Base-by-base conservation (phyloP, 2,329 filamentous ascomycete species). In the Parascedosporium putredinis region DNA sequence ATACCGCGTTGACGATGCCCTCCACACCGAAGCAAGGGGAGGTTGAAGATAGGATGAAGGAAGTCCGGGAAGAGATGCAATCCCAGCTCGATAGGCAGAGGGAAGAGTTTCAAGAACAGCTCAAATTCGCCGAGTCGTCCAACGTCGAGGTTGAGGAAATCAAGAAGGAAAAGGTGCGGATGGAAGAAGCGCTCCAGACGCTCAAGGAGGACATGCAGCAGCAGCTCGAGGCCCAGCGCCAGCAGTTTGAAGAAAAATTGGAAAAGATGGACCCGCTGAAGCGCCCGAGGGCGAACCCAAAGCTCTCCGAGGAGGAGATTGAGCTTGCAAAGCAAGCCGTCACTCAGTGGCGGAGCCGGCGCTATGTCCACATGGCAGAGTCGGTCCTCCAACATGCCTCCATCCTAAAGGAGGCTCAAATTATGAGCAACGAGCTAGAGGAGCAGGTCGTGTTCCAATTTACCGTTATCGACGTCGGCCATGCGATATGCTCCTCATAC, bases 361-460 rank as follows among this genome's bases (percentile, higher is more conserved):
- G 88, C 59, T 96, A 91, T 59, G 88, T 98, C 51, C 83, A 84
- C 50, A 95, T 98, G 87, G 90, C 91, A 3, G 93, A 97, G 64
- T 81, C 84, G 2, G 83, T 97, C 24, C 72, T 98, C 43, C 89
- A 95, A 61, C 84, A 95, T 62, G 91, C 91, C 2, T 82, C 87
- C 6, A 79, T 83, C 24, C 67, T 98, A 52, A 98, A 98, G 64
- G 93, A 98, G 66, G 93, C 93, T 1, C 93, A 98, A 62, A 84
- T 98, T 53, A 93, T 98, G 88, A 95, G 90, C 69, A 91, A 95
- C 58, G 88, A 95, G 59, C 86, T 98, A 70, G 87, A 93, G 57
- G 93, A 96, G 64, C 82, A 82, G 55, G 86, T 96, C 7, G 84
- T 91, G 18, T 97, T 98, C 63, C 93, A 98, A 64, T 98, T 97